Evolutionary conservation across 495 filamentous ascomycete species (phyloP).

Genomic region (Penicillium psychrofluorescens): DNA sequence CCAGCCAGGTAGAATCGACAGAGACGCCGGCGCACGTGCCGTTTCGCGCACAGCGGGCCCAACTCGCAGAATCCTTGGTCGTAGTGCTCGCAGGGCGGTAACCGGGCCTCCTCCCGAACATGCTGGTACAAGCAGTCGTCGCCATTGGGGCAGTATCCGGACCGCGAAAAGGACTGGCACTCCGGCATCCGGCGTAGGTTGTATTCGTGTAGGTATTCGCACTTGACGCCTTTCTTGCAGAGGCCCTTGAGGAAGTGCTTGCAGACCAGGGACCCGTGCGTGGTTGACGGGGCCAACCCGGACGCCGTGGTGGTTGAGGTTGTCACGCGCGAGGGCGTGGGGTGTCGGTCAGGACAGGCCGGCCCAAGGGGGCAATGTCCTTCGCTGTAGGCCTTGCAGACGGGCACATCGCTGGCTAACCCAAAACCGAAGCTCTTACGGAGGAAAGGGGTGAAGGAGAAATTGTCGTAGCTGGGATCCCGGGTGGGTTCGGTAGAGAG

Average conservation of each 20-base stretch:
- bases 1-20: slow-evolving; percentile 88
- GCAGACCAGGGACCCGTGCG: slow-evolving; percentile 70
- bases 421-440: slow-evolving; percentile 70
- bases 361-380: slow-evolving; percentile 74
- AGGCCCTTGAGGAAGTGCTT: slow-evolving; percentile 97
- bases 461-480: slow-evolving; percentile 50
- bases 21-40: slow-evolving; percentile 66
- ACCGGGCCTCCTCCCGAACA: slow-evolving; percentile 70
- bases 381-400: slow-evolving; percentile 73
- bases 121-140: slow-evolving; percentile 97
- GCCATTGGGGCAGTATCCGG: slow-evolving; percentile 89
- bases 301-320: slow-evolving; percentile 49
- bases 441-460: slow-evolving; percentile 70
- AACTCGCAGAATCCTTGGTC: slow-evolving; percentile 92
- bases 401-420: slow-evolving; percentile 62
- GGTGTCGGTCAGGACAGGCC: slow-evolving; percentile 62
- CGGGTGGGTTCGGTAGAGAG: slow-evolving; percentile 37
- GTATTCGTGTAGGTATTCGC: slow-evolving; percentile 97
- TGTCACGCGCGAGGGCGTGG: slow-evolving; percentile 40
- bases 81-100: slow-evolving; percentile 89
- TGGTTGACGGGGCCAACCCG: slow-evolving; percentile 38
- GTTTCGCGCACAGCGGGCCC: slow-evolving; percentile 77
- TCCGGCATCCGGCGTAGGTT: slow-evolving; percentile 97
- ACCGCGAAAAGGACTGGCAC: slow-evolving; percentile 84
- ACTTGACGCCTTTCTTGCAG: slow-evolving; percentile 92